These are phyloP conservation scores for Globisporangium canariense DNA, from an alignment of 352 stramenopile genomes.

Conservation along the genomic window DNA sequence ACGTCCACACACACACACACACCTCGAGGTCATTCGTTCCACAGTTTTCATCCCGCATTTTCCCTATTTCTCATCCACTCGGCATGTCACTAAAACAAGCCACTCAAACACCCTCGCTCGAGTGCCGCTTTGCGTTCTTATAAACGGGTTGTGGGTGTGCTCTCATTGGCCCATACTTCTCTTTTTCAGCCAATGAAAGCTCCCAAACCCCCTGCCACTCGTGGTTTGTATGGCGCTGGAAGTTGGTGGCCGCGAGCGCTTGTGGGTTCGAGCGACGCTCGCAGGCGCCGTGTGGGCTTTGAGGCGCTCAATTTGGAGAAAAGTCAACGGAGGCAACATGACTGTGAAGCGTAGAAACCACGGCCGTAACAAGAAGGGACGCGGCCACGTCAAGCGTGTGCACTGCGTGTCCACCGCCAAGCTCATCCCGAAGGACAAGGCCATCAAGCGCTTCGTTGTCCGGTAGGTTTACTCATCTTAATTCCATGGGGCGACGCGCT, in stretches of 20 bases:
- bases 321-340: constrained; percentile 90
- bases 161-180: neutral
- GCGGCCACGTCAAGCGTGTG: constrained; percentile 98
- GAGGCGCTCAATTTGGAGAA: constrained; percentile 79
- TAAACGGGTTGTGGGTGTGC: neutral
- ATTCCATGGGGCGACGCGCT: neutral
- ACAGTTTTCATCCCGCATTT: neutral
- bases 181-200: constrained; percentile 36
- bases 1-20: neutral
- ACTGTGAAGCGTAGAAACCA: constrained; percentile 99
- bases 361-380: constrained; percentile 99
- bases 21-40: no score
- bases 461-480: constrained; percentile 40
- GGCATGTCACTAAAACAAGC: constrained; percentile 2
- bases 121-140: neutral
- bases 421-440: constrained; percentile 97
- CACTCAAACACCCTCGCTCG: neutral
- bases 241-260: constrained; percentile 53
- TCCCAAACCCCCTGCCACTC: constrained; percentile 7
- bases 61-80: neutral
- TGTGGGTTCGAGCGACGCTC: constrained; percentile 20
- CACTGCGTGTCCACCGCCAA: constrained; percentile 98
- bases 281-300: neutral
- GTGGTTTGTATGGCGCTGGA: constrained; percentile 30
- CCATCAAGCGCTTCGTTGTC: constrained; percentile 91